Percentiles rank a stretch among this genome's conserved stretches.
These are phyloP conservation scores for Cercospora brassicicola DNA, from an alignment of 2,329 filamentous ascomycete genomes.

Conservation along the genomic window DNA sequence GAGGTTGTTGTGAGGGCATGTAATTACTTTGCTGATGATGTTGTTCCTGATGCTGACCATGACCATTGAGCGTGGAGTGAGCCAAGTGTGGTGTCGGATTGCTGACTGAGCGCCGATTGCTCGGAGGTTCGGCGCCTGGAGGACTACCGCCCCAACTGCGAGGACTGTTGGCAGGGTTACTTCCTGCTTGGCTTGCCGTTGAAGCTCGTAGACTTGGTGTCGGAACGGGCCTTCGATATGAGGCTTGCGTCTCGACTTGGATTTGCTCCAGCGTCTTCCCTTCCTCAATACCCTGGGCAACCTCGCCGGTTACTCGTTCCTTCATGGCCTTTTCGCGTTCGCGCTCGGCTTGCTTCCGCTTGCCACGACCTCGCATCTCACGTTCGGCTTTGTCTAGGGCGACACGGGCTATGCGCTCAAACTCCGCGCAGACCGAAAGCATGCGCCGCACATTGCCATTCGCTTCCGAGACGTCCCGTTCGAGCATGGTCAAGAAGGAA, in stretches of 20 bases:
- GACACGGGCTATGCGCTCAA: slow-evolving; percentile 86
- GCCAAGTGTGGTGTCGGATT: slow-evolving; percentile 18
- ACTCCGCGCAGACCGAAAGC: slow-evolving; percentile 92
- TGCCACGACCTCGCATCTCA: slow-evolving; percentile 75
- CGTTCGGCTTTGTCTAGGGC: slow-evolving; percentile 90
- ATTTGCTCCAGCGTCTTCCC: slow-evolving; percentile 40
- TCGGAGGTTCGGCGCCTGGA: slow-evolving; percentile 22
- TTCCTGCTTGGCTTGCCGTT: slow-evolving; percentile 29
- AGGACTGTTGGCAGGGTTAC: slow-evolving; percentile 31
- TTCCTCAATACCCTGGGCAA: slow-evolving; percentile 34
- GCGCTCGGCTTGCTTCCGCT: slow-evolving; percentile 72
- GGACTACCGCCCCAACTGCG: slow-evolving; percentile 33
- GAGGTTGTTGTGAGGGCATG: slow-evolving; percentile 22
- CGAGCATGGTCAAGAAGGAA: slow-evolving; percentile 83
- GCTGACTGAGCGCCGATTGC: slow-evolving; percentile 20
- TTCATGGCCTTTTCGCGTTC: slow-evolving; percentile 41
- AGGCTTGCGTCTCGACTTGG: slow-evolving; percentile 39
- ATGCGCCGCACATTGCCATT: slow-evolving; percentile 91
- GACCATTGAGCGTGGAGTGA: slow-evolving; percentile 13
- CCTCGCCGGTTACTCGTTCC: slow-evolving; percentile 29
- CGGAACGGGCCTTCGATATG: slow-evolving; percentile 37
- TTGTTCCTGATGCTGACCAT: slow-evolving; percentile 8
- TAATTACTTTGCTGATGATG: slow-evolving; percentile 22
- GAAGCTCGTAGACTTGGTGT: slow-evolving; percentile 36
- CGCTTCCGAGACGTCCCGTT: slow-evolving; percentile 60